phyloP scores from a whole-genome alignment of 2,329 filamentous ascomycete species.

The Sporothrix pseudoabietina region DNA sequence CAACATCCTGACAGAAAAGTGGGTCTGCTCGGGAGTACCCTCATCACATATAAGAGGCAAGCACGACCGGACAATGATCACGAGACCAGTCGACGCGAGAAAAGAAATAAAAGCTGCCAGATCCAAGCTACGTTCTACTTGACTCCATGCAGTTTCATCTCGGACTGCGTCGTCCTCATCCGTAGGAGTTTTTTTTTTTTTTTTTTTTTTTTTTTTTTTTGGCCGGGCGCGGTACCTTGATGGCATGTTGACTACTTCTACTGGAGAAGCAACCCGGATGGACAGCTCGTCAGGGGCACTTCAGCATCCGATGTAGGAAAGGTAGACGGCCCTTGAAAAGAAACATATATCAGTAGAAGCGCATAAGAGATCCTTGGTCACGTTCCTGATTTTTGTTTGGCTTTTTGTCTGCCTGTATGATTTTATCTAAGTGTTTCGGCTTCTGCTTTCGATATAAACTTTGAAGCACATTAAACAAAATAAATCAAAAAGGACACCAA shows the following conservation, averaged over 20 bases:
- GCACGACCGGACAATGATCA: neutral
- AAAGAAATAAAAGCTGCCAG: neutral
- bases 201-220: too few species aligned
- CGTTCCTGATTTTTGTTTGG: neutral
- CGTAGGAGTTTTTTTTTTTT: neutral
- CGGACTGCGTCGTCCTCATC: too few species aligned
- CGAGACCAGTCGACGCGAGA: neutral
- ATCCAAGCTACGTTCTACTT: neutral
- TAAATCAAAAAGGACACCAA: neutral
- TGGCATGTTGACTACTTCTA: neutral
- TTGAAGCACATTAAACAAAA: neutral
- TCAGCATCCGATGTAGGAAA: neutral
- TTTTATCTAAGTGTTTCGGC: neutral
- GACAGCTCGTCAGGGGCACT: neutral
- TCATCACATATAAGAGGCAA: neutral
- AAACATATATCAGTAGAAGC: neutral
- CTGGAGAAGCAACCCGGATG: slow-evolving; percentile 16
- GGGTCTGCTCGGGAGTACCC: neutral
- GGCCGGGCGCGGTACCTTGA: slow-evolving; percentile 14
- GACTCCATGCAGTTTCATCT: neutral
- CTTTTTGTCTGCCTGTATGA: neutral
- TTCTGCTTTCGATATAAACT: neutral
- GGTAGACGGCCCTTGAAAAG: too few species aligned
- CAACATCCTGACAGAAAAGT: neutral
- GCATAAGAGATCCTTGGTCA: neutral